Conservation (phyloP, 1,284 basidiomycete species). For the Dichomitus squalens region DNA sequence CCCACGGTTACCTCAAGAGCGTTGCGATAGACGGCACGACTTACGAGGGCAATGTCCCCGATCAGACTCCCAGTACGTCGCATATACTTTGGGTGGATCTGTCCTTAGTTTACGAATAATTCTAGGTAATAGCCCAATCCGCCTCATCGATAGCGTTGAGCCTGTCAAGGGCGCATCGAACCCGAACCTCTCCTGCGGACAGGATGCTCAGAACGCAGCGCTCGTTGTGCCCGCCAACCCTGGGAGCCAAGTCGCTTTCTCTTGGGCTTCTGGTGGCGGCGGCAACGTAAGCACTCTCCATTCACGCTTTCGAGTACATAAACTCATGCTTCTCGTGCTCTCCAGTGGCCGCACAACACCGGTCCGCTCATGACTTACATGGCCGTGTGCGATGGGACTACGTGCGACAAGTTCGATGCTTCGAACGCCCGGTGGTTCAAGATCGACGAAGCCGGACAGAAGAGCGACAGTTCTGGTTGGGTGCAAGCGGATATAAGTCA, state of each 20-base stretch:
- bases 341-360: conserved; percentile 42
- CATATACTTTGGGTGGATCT: no score
- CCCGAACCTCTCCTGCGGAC: conserved; percentile 63
- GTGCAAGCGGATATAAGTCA: conserved; percentile 46
- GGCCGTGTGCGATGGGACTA: conserved; percentile 56
- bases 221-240: conserved; percentile 63
- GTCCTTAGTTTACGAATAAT: background rate
- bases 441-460: conserved; percentile 47
- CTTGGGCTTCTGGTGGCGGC: conserved; percentile 55
- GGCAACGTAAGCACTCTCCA: conserved; percentile 42
- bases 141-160: conserved; percentile 53
- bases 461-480: conserved; percentile 28
- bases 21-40: conserved; percentile 27
- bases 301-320: background rate
- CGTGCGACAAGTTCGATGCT: conserved; percentile 62
- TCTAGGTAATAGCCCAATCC: conserved; percentile 50
- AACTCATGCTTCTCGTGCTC: background rate
- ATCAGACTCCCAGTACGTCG: conserved; percentile 30
- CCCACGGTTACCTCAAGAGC: conserved; percentile 24
- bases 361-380: conserved; percentile 75
- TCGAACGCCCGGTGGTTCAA: conserved; percentile 72
- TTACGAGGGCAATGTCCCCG: conserved; percentile 28
- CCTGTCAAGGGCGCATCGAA: conserved; percentile 70
- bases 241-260: conserved; percentile 59
- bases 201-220: conserved; percentile 50